Evolutionary conservation across 2,329 filamentous ascomycete species (phyloP).

Genomic region (Paecilomyces sp.): DNA sequence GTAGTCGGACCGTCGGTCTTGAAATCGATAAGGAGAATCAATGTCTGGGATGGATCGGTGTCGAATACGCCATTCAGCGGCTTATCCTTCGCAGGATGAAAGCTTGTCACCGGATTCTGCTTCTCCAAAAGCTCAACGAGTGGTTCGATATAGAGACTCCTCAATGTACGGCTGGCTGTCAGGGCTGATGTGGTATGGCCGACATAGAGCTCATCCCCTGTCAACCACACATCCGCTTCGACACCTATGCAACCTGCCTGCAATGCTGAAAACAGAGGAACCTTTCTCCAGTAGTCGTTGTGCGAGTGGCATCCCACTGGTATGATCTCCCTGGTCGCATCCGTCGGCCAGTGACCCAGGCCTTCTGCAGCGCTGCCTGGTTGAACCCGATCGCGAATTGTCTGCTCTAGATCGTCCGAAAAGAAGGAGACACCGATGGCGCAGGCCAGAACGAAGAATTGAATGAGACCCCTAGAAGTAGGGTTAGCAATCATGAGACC

Average conservation of each 20-base stretch:
- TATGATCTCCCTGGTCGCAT: slow-evolving; percentile 41
- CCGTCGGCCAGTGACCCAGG: slow-evolving; percentile 36
- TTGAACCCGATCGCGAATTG: slow-evolving; percentile 33
- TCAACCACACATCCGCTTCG: slow-evolving; percentile 53
- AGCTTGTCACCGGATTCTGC: slow-evolving; percentile 39
- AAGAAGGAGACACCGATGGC: slow-evolving; percentile 34
- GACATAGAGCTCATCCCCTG: slow-evolving; percentile 47
- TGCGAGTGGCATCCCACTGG: slow-evolving; percentile 51
- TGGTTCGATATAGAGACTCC: slow-evolving; percentile 47
- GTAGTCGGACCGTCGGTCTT: slow-evolving; percentile 33
- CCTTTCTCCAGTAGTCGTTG: slow-evolving; percentile 52
- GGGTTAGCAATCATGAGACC: neutral
- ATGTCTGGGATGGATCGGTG: slow-evolving; percentile 39
- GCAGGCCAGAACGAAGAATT: slow-evolving; percentile 31
- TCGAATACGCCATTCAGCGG: slow-evolving; percentile 45
- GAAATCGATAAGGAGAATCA: slow-evolving; percentile 49
- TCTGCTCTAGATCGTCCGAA: slow-evolving; percentile 33
- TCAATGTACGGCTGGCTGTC: slow-evolving; percentile 41
- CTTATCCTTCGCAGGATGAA: slow-evolving; percentile 20
- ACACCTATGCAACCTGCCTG: slow-evolving; percentile 48
- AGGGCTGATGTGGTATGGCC: slow-evolving; percentile 46
- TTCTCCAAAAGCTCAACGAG: slow-evolving; percentile 42
- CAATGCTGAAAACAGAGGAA: slow-evolving; percentile 50
- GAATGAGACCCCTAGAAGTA: slow-evolving; percentile 29
- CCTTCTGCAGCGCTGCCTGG: slow-evolving; percentile 27